Evolutionary conservation across 2,329 filamentous ascomycete species (phyloP), one percentile per base, ranked within the genome.

Genomic region (Ascochyta clinopodiicola): DNA sequence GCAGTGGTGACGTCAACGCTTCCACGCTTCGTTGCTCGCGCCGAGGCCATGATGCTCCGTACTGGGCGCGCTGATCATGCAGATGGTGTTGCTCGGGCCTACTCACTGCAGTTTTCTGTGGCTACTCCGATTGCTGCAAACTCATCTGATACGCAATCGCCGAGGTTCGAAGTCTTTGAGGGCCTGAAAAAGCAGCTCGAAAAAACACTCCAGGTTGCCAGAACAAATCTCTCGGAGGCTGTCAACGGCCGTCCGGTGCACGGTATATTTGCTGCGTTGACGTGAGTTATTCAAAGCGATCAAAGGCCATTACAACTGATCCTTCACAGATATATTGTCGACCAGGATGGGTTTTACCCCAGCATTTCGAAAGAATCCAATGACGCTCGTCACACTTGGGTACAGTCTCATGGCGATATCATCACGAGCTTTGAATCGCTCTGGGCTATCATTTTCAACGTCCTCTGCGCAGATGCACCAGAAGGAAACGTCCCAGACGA

Each of bases 391-490:
- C n/a, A 19, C 2, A 32, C 46, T n/a, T 77, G 76, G 76, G 69
- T 67, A 25, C 51, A 61, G 1, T 56, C 86, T 1, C 86, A 89
- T 59, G 59, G 72, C 2, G 82, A 84, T 3, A 82, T 92, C 1
- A 77, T 91, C 12, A 66, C 69, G 1, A 81, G 83, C 56, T 89
- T 92, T 54, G 77, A 82, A 44, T 81, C 83, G n/a, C 85, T 96
- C 6, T 99, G 95, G 95, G 68, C 77, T 0, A 83, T 86, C 24
- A 91, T 97, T 5, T 85, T 85, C 64, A 83, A 87, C 47, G 86
- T 96, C 4, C 83, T 99, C 0, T 99, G 95, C 68, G 89, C 96
- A 60, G 95, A 97, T 75, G 96, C 95, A 1, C 95, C 96, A 0
- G 95, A 99, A 76, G 94, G 94, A 0, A 88, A 95, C 72, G 79